These are phyloP conservation scores for Manihot esculenta DNA, from an alignment of 441 rosid species.

Conservation along the genomic window DNA sequence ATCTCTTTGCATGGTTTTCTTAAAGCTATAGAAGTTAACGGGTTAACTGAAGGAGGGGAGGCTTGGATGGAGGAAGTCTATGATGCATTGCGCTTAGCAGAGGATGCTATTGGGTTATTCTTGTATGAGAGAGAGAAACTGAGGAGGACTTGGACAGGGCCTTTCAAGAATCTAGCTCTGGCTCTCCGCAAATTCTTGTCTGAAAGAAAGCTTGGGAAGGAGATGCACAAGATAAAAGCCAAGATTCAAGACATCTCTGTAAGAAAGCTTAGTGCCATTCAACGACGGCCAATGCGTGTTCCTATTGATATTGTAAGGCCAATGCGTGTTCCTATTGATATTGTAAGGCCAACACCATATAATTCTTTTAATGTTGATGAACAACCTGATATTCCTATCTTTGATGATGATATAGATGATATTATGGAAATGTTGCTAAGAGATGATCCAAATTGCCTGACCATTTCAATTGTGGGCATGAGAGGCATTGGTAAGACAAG, in stretches of 20 bases:
- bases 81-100: background rate
- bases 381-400: background rate
- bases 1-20: background rate
- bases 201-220: background rate
- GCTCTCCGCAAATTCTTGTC: background rate
- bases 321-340: too few species aligned
- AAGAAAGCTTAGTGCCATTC: background rate
- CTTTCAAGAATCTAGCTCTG: background rate
- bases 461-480: conserved; percentile 6
- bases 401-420: background rate
- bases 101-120: background rate
- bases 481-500: too few species aligned
- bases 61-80: background rate
- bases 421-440: conserved; percentile 3
- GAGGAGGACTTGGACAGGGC: background rate
- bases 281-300: too few species aligned
- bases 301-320: too few species aligned
- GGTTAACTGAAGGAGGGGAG: background rate
- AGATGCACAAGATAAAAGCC: background rate
- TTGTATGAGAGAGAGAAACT: background rate
- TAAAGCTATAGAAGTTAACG: background rate
- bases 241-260: background rate
- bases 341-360: background rate
- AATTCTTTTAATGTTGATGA: background rate
- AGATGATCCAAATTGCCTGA: conserved; percentile 7